These are phyloP conservation scores for Cryptosporidium ubiquitum DNA, from an alignment of 169 alveolate species.

Conservation along the genomic window DNA sequence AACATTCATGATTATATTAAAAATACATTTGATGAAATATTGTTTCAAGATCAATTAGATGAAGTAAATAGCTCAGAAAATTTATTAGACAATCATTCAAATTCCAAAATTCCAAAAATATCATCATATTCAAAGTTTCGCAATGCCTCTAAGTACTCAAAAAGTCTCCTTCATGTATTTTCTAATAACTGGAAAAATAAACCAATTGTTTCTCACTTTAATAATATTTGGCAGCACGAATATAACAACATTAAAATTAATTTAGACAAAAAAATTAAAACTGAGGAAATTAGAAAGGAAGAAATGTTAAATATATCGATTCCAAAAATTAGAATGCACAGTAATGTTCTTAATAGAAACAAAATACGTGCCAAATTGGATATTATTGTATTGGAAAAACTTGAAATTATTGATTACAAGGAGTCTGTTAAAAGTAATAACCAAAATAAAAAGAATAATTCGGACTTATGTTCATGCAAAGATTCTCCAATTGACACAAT, in stretches of 20 bases:
- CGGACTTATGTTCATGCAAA: slow-evolving; percentile 5
- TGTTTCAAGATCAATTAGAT: slow-evolving; percentile 19
- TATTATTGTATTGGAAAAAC: not conserved
- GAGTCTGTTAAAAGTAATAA: not conserved
- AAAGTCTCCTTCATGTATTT: slow-evolving; percentile 38
- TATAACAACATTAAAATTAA: not conserved
- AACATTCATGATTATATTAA: slow-evolving; percentile 41
- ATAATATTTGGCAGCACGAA: slow-evolving; percentile 43
- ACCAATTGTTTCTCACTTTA: slow-evolving; percentile 37
- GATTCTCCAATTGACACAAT: slow-evolving; percentile 29
- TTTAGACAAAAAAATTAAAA: not conserved
- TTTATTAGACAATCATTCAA: not conserved
- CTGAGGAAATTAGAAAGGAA: not conserved
- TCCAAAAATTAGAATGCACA: not conserved
- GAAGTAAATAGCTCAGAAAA: not conserved
- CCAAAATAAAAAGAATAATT: not conserved
- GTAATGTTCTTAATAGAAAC: not conserved
- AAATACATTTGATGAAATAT: slow-evolving; percentile 10
- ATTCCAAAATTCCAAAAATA: not conserved
- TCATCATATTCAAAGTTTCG: not conserved
- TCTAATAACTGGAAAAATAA: slow-evolving; percentile 32
- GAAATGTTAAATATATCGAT: not conserved
- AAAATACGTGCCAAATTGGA: not conserved
- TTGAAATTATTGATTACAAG: not conserved
- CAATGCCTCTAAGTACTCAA: not conserved